Conservation (phyloP, 2,329 filamentous ascomycete species). For the Cercospora nicotianae region DNA sequence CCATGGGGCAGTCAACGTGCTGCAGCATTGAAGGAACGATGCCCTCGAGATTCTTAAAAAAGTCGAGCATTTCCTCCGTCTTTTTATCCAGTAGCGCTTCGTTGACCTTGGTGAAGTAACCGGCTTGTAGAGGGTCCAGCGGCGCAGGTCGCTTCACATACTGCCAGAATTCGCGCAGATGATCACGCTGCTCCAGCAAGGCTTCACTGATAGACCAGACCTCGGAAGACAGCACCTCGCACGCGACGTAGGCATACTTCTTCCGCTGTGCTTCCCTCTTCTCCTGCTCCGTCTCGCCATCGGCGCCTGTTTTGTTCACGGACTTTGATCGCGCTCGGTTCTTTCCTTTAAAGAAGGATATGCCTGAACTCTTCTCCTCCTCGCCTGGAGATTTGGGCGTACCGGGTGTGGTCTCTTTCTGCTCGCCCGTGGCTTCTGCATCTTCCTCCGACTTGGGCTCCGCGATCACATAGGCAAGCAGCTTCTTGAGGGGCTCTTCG, state of each 20-base stretch:
- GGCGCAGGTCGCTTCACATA: constrained; percentile 83
- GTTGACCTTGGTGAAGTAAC: constrained; percentile 98
- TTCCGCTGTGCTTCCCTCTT: constrained; percentile 87
- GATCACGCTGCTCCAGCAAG: constrained; percentile 76
- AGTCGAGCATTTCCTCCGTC: constrained; percentile 91
- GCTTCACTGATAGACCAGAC: constrained; percentile 96
- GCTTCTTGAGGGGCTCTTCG: constrained; percentile 75
- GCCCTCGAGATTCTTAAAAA: constrained; percentile 80
- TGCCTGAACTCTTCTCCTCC: constrained; percentile 46
- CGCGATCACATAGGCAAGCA: constrained; percentile 89
- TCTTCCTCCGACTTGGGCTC: constrained; percentile 60
- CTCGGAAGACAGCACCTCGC: constrained; percentile 90
- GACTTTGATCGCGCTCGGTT: constrained; percentile 47
- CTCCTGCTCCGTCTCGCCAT: constrained; percentile 56
- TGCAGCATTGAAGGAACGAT: constrained; percentile 82
- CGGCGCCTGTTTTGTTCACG: constrained; percentile 41
- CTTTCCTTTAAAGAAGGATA: constrained; percentile 50
- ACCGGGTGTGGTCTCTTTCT: constrained; percentile 29
- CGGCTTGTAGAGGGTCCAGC: constrained; percentile 88
- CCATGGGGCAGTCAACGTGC: constrained; percentile 95
- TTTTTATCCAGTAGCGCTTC: constrained; percentile 97
- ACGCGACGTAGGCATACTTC: constrained; percentile 90
- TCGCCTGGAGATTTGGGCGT: constrained; percentile 49
- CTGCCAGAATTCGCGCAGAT: constrained; percentile 83
- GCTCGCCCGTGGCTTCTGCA: constrained; percentile 36